Conservation (phyloP, 75 land plant species). For the Selaginella tamariscina region DNA sequence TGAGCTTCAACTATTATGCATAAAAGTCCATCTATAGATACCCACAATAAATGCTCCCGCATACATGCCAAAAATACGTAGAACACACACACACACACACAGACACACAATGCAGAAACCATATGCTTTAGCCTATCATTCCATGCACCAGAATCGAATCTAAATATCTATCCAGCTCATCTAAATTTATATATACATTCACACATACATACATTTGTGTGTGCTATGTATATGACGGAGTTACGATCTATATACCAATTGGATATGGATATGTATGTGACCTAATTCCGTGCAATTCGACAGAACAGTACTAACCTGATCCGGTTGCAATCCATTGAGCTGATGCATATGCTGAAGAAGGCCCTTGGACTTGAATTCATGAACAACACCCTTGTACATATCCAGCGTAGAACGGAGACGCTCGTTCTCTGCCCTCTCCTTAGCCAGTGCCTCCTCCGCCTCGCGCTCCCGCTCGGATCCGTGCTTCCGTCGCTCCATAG, state of each 20-base stretch:
- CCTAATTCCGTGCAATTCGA: neutral
- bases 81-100: no score
- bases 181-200: neutral
- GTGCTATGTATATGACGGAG: neutral
- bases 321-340: constrained; percentile 6
- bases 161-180: no score
- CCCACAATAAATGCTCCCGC: no score
- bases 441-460: constrained; percentile 5
- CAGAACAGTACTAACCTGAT: constrained; percentile 4
- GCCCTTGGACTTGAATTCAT: neutral
- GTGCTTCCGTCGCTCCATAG: neutral
- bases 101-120: no score
- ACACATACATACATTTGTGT: neutral
- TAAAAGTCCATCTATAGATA: no score
- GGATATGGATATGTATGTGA: no score
- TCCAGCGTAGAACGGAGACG: neutral
- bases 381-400: neutral
- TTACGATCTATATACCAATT: neutral
- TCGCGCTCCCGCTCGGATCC: neutral
- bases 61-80: no score
- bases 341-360: constrained; percentile 7
- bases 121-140: no score
- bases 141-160: no score
- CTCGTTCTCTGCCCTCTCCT: constrained; percentile 8
- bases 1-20: no score